A percentile compares a stretch with the other conserved stretches of the same genome.
phyloP scores from a whole-genome alignment of 1,284 basidiomycete genomes.

The Pholiota adiposa region DNA sequence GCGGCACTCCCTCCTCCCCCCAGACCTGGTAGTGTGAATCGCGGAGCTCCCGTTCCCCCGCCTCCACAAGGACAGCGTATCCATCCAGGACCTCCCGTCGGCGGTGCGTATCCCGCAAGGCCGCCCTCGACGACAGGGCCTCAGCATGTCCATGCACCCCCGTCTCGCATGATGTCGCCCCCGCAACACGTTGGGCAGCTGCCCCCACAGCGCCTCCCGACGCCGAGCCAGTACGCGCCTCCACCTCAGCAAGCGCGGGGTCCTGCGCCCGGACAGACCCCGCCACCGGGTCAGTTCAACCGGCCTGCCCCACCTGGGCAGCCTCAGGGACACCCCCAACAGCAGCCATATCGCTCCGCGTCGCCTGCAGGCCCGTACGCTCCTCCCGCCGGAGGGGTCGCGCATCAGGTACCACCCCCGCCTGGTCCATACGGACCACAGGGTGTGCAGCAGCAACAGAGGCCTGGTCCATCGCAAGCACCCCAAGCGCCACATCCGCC shows the following conservation, averaged over 20 bases:
- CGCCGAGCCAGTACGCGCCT: slow-evolving; percentile 48
- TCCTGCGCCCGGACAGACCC: slow-evolving; percentile 38
- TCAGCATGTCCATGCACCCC: slow-evolving; percentile 37
- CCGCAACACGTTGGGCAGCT: slow-evolving; percentile 35
- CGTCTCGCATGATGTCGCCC: slow-evolving; percentile 46
- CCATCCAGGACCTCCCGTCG: slow-evolving; percentile 25
- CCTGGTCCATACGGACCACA: slow-evolving; percentile 25
- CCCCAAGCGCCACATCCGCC: slow-evolving; percentile 29
- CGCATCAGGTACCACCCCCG: slow-evolving; percentile 12
- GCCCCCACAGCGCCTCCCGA: slow-evolving; percentile 35
- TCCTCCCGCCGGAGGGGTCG: slow-evolving; percentile 32
- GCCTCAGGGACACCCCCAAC: slow-evolving; percentile 19
- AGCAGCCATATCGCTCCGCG: slow-evolving; percentile 9
- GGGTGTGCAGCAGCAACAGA: slow-evolving; percentile 16
- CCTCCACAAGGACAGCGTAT: slow-evolving; percentile 38
- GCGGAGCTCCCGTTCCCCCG: slow-evolving; percentile 48
- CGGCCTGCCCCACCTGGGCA: slow-evolving; percentile 30
- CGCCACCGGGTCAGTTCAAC: slow-evolving; percentile 32
- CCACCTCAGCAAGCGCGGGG: slow-evolving; percentile 38
- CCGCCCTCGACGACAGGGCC: slow-evolving; percentile 42
- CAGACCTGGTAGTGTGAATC: slow-evolving; percentile 63
- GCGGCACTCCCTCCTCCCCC: slow-evolving; percentile 60
- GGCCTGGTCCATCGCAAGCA: slow-evolving; percentile 22
- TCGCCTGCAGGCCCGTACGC: slow-evolving; percentile 30
- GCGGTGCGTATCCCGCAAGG: slow-evolving; percentile 26